phyloP scores from a whole-genome alignment of 176 grass and related monocot genomes.

The Carex parvula region DNA sequence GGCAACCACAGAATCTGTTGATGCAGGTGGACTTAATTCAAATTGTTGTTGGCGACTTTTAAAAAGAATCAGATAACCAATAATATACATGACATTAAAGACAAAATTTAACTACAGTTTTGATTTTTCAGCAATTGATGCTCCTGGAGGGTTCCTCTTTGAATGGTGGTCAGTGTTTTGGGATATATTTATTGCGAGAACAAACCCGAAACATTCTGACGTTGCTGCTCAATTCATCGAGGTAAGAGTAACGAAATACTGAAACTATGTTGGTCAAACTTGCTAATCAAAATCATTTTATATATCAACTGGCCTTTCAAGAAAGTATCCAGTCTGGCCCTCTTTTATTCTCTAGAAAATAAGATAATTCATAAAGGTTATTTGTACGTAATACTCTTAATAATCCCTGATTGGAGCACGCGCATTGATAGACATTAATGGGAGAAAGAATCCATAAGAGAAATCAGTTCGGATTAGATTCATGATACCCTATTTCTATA shows the following conservation, averaged over 20 bases:
- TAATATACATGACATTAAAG: neutral
- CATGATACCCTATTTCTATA: neutral
- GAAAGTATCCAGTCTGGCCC: neutral
- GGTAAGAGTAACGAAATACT: neutral
- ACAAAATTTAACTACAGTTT: conserved; percentile 10
- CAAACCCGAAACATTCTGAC: conserved; percentile 39
- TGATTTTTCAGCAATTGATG: conserved; percentile 33
- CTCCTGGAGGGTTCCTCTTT: conserved; percentile 36
- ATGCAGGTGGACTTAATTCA: neutral
- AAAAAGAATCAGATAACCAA: neutral
- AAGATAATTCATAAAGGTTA: neutral
- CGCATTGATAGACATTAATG: neutral
- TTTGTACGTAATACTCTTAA: neutral
- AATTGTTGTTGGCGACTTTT: neutral
- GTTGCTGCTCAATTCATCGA: conserved; percentile 33
- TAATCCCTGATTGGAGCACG: neutral
- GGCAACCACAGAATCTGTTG: neutral
- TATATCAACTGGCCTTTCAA: neutral
- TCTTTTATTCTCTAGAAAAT: neutral
- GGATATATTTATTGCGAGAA: conserved; percentile 45
- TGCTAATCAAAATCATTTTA: neutral
- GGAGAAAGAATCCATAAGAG: neutral
- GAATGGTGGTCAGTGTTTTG: conserved; percentile 52
- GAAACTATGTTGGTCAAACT: neutral
- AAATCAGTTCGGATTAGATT: neutral